These are phyloP conservation scores for Phytopythium kandeliae DNA, from an alignment of 352 stramenopile genomes.

Conservation along the genomic window DNA sequence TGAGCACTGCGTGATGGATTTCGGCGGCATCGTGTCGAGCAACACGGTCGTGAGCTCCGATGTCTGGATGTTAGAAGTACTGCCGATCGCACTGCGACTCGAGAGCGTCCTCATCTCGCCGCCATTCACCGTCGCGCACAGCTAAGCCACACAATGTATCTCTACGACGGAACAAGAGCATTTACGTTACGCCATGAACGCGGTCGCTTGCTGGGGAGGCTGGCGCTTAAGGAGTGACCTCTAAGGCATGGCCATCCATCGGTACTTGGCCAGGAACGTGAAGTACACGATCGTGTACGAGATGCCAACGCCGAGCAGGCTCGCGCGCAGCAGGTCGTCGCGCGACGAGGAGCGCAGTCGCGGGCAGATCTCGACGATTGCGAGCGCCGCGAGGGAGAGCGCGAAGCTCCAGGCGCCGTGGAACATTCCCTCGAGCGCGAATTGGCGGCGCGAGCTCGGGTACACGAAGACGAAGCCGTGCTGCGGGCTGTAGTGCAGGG, in stretches of 20 bases:
- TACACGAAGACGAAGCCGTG: slow-evolving; percentile 59
- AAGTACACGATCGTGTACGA: slow-evolving; percentile 45
- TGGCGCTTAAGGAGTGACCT: background rate
- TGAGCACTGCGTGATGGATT: slow-evolving; percentile 35
- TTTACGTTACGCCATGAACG: background rate
- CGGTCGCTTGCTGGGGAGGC: background rate
- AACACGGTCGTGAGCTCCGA: slow-evolving; percentile 30
- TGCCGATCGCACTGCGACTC: slow-evolving; percentile 56
- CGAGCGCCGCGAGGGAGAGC: slow-evolving; percentile 45
- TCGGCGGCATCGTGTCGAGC: slow-evolving; percentile 42
- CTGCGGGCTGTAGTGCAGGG: slow-evolving; percentile 48
- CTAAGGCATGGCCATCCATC: slow-evolving; percentile 29
- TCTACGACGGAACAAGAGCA: too few relatives aligned
- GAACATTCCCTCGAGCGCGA: slow-evolving; percentile 54
- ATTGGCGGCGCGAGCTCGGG: slow-evolving; percentile 55
- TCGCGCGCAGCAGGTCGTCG: slow-evolving; percentile 44
- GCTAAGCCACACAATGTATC: too few relatives aligned
- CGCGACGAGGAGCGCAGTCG: slow-evolving; percentile 22
- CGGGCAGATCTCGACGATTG: slow-evolving; percentile 37
- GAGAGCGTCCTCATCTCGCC: slow-evolving; percentile 42
- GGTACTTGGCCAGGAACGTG: slow-evolving; percentile 55
- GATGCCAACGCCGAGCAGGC: slow-evolving; percentile 34
- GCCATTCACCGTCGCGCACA: slow-evolving; percentile 17
- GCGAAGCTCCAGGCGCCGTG: slow-evolving; percentile 62
- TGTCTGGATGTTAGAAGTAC: slow-evolving; percentile 64